These are phyloP conservation scores for Ziziphus jujuba DNA, from an alignment of 306 rosid species.

Conservation along the genomic window DNA sequence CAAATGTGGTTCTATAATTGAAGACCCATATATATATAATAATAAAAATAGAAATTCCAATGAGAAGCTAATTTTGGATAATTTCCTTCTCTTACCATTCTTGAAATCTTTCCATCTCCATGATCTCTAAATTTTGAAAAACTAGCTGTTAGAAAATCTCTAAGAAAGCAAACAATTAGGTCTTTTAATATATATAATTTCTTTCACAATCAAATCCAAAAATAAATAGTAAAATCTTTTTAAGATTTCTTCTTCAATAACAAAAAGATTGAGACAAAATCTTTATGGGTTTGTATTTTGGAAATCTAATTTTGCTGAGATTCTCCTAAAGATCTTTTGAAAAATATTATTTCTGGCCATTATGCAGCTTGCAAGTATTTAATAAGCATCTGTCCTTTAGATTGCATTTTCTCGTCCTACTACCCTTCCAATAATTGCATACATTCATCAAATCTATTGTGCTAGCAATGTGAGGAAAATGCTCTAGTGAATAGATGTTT, in stretches of 20 bases:
- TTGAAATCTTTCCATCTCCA: too few species aligned
- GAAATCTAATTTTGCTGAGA: conserved; percentile 8
- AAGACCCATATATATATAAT: too few species aligned
- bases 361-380: conserved; percentile 37
- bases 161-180: neutral
- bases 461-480: conserved; percentile 66
- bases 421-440: conserved; percentile 69
- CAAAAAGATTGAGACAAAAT: conserved; percentile 26
- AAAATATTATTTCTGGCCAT: conserved; percentile 12
- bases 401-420: conserved; percentile 79
- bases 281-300: conserved; percentile 27
- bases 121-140: too few species aligned
- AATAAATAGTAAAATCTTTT: too few species aligned
- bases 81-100: too few species aligned
- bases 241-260: too few species aligned
- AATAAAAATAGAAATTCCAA: too few species aligned
- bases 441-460: conserved; percentile 74
- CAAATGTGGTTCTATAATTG: too few species aligned
- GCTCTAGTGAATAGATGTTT: conserved; percentile 74
- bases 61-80: too few species aligned
- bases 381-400: conserved; percentile 63
- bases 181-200: too few species aligned
- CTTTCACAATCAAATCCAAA: too few species aligned
- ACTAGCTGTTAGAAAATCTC: too few species aligned
- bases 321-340: neutral